Evolutionary conservation across 345 rosid species (phyloP).

Genomic region (Gossypium australe): DNA sequence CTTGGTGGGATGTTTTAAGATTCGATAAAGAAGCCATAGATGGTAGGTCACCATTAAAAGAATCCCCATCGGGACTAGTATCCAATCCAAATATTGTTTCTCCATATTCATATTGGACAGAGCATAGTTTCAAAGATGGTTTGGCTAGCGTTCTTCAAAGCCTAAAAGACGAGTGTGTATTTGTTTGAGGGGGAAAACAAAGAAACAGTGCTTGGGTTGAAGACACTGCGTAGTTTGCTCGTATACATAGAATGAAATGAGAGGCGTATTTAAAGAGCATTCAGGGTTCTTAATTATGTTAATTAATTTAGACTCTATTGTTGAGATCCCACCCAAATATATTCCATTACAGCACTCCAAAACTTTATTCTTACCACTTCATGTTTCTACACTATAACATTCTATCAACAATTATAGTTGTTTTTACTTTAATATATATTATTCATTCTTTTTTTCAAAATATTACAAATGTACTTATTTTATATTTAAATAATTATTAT

Average conservation of each 20-base stretch:
- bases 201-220: neutral
- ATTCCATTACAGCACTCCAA: no score
- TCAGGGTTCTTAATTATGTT: no score
- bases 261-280: no score
- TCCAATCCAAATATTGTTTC: conserved; percentile 46
- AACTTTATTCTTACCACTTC: no score
- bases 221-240: neutral
- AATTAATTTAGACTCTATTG: no score
- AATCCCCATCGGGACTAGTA: conserved; percentile 57
- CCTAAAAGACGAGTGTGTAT: neutral
- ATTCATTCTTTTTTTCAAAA: no score
- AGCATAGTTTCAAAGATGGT: neutral
- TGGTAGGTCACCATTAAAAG: conserved; percentile 53
- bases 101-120: conserved; percentile 28
- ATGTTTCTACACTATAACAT: no score
- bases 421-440: no score
- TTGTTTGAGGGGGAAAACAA: neutral
- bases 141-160: neutral
- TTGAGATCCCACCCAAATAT: no score
- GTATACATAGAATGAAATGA: neutral
- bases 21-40: conserved; percentile 60
- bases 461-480: no score
- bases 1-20: conserved; percentile 49
- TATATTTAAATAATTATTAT: no score
- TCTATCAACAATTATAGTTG: no score